Evolutionary conservation across 148 eudicot genomes (phyloP).

Genomic region (Chenopodium album): DNA sequence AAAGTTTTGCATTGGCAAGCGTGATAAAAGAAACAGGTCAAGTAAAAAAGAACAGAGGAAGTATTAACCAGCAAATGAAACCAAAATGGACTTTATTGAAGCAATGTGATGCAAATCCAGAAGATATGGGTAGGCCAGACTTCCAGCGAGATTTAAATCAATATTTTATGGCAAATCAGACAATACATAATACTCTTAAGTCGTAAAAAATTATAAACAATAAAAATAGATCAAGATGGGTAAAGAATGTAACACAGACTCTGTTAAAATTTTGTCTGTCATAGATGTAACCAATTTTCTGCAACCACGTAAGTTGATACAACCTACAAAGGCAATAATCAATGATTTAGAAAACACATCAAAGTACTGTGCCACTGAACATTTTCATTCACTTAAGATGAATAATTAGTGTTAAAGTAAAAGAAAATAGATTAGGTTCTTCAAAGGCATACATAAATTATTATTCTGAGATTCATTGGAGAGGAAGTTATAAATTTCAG

Average conservation of each 20-base stretch:
- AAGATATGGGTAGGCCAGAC: neutral
- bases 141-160: neutral
- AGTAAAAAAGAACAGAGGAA: too few species aligned
- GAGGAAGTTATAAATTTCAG: neutral
- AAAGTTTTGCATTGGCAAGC: too few species aligned
- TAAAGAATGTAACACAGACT: slow-evolving; percentile 52
- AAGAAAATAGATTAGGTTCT: neutral
- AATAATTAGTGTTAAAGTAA: neutral
- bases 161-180: neutral
- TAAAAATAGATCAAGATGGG: neutral
- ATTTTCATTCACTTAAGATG: neutral
- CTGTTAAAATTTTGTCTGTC: slow-evolving; percentile 67
- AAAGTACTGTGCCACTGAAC: neutral
- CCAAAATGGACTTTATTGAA: neutral
- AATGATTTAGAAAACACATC: slow-evolving; percentile 30
- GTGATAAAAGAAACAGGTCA: too few species aligned
- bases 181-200: neutral
- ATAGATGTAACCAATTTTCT: slow-evolving; percentile 84
- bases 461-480: neutral
- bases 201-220: neutral
- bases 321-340: slow-evolving; percentile 65
- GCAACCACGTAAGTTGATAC: slow-evolving; percentile 90
- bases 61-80: neutral
- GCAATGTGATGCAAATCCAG: neutral
- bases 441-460: slow-evolving; percentile 7